Evolutionary conservation across 2,329 filamentous ascomycete species (phyloP), one percentile per base, ranked within the genome.

Genomic region (Hymenoscyphus fraxineus): DNA sequence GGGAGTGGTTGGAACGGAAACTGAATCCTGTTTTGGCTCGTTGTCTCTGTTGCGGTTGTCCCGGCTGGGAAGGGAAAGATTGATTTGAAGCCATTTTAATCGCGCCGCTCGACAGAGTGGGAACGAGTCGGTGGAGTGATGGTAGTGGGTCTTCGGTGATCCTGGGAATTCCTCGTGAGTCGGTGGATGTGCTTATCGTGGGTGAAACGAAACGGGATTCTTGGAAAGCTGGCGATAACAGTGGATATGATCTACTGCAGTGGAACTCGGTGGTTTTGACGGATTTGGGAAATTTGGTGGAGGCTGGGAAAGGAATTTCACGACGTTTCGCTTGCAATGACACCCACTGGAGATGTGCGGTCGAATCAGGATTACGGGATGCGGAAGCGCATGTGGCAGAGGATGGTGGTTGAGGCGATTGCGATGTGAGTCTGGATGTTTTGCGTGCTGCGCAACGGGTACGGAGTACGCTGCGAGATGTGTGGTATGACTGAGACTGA

Each of bases 1-100:
- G 81, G 57, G 84, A 85, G 74, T 82, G 82, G 69, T 87, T 80
- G 47, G 85, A 87, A 65, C 81, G 80, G 68, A 88, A 83, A 75
- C 85, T 88, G 74, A 88, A 85, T 66, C 80, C 80, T 16, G 72
- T 71, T 59, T 69, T 69, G 32, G 68, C 55, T 59, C 67, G 66
- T 47, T 69, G 68, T 58, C 70, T 68, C 59, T 70, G 69, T 58
- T 51, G 44, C 19, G 44, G n/a, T 27, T 69, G 73, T 65, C 74
- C 73, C 60, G 74, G 71, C 54, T 72, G 66, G 58, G 72, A 58
- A 62, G 76, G 74, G 54, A 75, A 70, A 32, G 73, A 74, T 64
- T 76, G 72, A 64, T 64, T 71, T 62, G 74, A 71, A 68, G 74
- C 73, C 77, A 78, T 78, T 64, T 73, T 76, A 60, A 47, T 60